Conservation (phyloP, 352 stramenopile species). For the Globisporangium radiosum region DNA sequence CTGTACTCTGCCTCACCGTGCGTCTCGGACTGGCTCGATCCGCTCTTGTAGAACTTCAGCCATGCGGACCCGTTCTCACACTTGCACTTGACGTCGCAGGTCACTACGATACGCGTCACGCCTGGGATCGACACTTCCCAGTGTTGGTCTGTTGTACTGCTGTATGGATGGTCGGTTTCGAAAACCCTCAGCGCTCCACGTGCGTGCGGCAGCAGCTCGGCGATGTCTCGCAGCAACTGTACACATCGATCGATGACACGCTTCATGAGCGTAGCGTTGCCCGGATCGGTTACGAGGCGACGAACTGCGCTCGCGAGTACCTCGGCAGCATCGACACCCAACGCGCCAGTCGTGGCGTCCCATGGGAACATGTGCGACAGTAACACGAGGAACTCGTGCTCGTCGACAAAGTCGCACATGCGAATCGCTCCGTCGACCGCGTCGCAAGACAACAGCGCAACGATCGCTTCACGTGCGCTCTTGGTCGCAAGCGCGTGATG, state of each 20-base stretch:
- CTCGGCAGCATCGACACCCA: neutral
- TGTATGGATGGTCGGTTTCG: conserved; percentile 72
- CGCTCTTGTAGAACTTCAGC: conserved; percentile 62
- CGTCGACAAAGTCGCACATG: conserved; percentile 27
- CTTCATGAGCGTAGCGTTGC: conserved; percentile 15
- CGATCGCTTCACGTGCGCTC: conserved; percentile 34
- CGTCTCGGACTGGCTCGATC: conserved; percentile 31
- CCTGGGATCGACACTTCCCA: conserved; percentile 65
- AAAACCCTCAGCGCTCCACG: conserved; percentile 43
- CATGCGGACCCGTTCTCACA: conserved; percentile 64
- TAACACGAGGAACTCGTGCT: conserved; percentile 36
- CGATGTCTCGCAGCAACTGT: conserved; percentile 19
- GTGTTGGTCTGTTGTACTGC: conserved; percentile 58
- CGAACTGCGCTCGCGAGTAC: conserved; percentile 20
- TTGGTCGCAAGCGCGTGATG: conserved; percentile 59
- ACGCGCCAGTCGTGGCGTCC: neutral
- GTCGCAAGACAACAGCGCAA: conserved; percentile 26
- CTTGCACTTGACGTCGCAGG: conserved; percentile 67
- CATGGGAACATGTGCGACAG: conserved; percentile 32
- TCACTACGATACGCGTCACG: conserved; percentile 51
- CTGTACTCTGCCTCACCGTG: conserved; percentile 56
- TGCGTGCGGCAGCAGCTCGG: conserved; percentile 23
- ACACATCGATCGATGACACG: conserved; percentile 18
- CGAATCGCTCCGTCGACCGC: conserved; percentile 7
- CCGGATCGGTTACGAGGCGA: conserved; percentile 14